Evolutionary conservation across 306 rosid genomes (phyloP).

Genomic region (Quercus alba): DNA sequence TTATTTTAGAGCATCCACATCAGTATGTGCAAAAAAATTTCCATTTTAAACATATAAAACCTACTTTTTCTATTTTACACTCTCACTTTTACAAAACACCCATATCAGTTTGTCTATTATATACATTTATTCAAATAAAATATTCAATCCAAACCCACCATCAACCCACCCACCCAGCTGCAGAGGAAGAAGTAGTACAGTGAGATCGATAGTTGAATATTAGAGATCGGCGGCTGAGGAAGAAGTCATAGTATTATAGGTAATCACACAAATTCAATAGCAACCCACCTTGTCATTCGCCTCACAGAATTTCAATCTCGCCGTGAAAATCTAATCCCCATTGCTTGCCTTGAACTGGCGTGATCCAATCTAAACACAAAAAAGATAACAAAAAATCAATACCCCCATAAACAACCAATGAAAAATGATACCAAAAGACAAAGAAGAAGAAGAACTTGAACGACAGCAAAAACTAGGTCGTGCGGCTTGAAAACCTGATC

Average conservation of each 20-base stretch:
- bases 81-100: too few relatives aligned
- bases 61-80: too few relatives aligned
- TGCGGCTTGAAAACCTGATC: slow-evolving; percentile 63
- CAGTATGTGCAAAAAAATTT: too few relatives aligned
- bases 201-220: too few relatives aligned
- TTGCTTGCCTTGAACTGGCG: slow-evolving; percentile 95
- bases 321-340: slow-evolving; percentile 76
- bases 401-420: not conserved
- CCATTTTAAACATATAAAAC: too few relatives aligned
- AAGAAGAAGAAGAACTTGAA: slow-evolving; percentile 50
- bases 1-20: too few relatives aligned
- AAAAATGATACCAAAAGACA: not conserved
- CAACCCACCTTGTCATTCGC: slow-evolving; percentile 79
- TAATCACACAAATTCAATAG: slow-evolving; percentile 1
- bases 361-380: slow-evolving; percentile 63
- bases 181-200: too few relatives aligned
- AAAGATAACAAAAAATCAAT: not conserved
- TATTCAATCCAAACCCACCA: too few relatives aligned
- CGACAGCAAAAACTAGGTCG: slow-evolving; percentile 70
- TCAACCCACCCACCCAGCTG: too few relatives aligned
- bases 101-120: too few relatives aligned
- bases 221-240: too few relatives aligned
- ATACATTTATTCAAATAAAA: too few relatives aligned
- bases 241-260: not conserved
- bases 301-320: slow-evolving; percentile 78